Base-by-base conservation (phyloP, 1,139 yeast genomes). In the Nadsonia commutata region DNA sequence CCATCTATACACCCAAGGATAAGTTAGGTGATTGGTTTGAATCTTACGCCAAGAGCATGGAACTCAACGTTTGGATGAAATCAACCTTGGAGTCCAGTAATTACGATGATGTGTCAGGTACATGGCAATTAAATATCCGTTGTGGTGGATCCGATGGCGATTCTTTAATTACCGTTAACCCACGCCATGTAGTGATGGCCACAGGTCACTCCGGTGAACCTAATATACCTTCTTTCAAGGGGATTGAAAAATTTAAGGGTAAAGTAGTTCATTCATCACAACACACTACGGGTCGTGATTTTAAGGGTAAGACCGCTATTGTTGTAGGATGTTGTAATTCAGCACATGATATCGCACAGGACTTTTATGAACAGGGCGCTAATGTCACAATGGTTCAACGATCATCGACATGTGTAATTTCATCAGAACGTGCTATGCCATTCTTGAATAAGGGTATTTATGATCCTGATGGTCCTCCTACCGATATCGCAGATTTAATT, bases 271-370 rank as follows among this genome's bases (percentile, higher is more conserved):
- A 67, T 52, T 63, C 70, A 6, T 62, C 68, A 2, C 56, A 60
- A 42, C 33, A 27, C 13, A 27, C 33, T 3, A 27, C 33, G 16
- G 33, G 33, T 16, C 5, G 13, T 4, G 59, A 58, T 42, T 66
- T 56, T 49, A 51, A 45, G 17, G 69, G 68, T 39, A 60, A 66
- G 48, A 63, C 59, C 43, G 69, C 68, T 0, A 47, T 67, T 19
- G 71, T 67, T 20, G 58, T 67, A 42, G 71, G 71, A 36, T 61
- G 68, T 36, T 65, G 70, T 49, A 66, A 64, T 49, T 64, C 70
- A 21, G 68, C 67, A 8, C 70, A 66, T 49, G 71, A 67, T 50
- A 65, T 67, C 41, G 63, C 67, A 38, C 70, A 65, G 43, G 71
- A 67, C 52, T 63, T 67, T 45, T 62, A 63, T 46, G 68, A 66